Percentiles rank a stretch among this genome's conserved stretches.
These are phyloP conservation scores for Aphanomyces astaci DNA, from an alignment of 352 stramenopile species.

Conservation along the genomic window DNA sequence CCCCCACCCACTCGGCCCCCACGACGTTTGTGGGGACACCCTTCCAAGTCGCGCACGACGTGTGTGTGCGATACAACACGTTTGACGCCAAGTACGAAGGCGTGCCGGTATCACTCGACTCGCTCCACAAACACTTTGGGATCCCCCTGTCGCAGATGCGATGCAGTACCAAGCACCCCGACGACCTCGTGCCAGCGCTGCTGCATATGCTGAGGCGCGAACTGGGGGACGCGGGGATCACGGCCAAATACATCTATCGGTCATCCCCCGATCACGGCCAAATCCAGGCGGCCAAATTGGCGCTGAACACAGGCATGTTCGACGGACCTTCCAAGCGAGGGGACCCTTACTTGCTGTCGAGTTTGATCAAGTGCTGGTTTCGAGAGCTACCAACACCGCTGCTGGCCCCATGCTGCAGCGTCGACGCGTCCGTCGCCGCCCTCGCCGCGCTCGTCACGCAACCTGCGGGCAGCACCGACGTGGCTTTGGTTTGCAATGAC, in stretches of 20 bases:
- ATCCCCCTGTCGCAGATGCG: slow-evolving; percentile 39
- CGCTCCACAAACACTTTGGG: slow-evolving; percentile 40
- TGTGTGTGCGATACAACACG: slow-evolving; percentile 53
- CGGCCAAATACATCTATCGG: slow-evolving; percentile 50
- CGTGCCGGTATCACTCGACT: slow-evolving; percentile 29
- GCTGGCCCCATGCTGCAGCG: slow-evolving; percentile 28
- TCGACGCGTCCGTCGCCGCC: slow-evolving; percentile 14
- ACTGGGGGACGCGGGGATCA: slow-evolving; percentile 37
- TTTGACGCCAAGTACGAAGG: slow-evolving; percentile 47
- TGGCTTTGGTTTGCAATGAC: not conserved
- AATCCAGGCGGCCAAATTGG: slow-evolving; percentile 33
- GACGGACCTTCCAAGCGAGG: slow-evolving; percentile 25
- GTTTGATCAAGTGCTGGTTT: slow-evolving; percentile 57
- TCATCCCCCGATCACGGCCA: slow-evolving; percentile 41
- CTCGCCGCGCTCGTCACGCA: slow-evolving; percentile 19
- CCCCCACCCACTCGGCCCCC: not conserved
- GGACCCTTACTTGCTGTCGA: slow-evolving; percentile 49
- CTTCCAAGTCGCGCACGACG: slow-evolving; percentile 39
- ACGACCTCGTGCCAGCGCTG: slow-evolving; percentile 39
- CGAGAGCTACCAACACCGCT: slow-evolving; percentile 43
- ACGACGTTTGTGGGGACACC: slow-evolving; percentile 38
- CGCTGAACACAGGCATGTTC: slow-evolving; percentile 44
- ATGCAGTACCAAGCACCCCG: slow-evolving; percentile 23
- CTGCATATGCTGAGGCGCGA: slow-evolving; percentile 49
- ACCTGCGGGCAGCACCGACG: not conserved